These are phyloP conservation scores for Ciborinia camelliae DNA, from an alignment of 2,329 filamentous ascomycete species.

Conservation along the genomic window DNA sequence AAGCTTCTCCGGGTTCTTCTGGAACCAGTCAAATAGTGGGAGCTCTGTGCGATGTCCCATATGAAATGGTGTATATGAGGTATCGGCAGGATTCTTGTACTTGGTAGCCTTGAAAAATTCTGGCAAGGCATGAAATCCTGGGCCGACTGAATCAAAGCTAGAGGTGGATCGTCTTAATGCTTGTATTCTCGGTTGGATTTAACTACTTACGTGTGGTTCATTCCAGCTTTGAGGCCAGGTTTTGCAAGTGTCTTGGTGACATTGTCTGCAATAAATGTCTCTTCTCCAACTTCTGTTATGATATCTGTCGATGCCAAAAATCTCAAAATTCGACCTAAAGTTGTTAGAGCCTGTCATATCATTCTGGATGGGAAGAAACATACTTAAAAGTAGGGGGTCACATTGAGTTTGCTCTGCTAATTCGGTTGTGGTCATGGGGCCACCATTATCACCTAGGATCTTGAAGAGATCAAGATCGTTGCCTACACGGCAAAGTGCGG, in stretches of 20 bases:
- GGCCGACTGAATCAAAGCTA: background rate
- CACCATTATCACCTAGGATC: background rate
- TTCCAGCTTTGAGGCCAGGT: background rate
- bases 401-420: background rate
- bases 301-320: background rate
- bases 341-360: background rate
- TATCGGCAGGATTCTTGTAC: background rate
- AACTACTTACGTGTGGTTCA: background rate
- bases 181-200: background rate
- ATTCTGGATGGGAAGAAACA: background rate
- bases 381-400: background rate
- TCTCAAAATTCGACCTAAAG: background rate
- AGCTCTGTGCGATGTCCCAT: background rate
- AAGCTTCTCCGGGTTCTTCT: background rate
- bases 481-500: background rate
- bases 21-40: conserved; percentile 1
- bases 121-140: background rate
- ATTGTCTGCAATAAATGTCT: background rate
- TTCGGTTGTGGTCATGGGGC: background rate
- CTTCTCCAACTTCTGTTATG: background rate
- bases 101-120: background rate
- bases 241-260: background rate
- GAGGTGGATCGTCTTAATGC: background rate
- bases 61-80: conserved; percentile 1
- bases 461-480: background rate